Evolutionary conservation across 1,284 basidiomycete species (phyloP).

Genomic region (Apiotrichum porosum): DNA sequence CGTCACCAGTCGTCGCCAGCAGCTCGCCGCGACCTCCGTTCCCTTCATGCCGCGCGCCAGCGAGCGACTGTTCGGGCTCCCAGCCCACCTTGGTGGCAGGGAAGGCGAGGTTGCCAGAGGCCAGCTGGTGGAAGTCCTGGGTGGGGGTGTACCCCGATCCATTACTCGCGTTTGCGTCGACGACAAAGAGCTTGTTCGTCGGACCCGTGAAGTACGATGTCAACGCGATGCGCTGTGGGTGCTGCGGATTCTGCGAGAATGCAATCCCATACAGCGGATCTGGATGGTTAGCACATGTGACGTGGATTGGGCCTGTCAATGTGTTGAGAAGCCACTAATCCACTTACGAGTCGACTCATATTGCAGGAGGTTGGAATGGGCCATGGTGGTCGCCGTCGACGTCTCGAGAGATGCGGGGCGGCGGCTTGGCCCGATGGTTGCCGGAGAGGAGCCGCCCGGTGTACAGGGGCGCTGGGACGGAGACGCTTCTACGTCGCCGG

Average conservation of each 20-base stretch:
- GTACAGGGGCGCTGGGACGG: too few species aligned
- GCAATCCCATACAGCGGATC: conserved; percentile 46
- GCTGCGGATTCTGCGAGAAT: conserved; percentile 40
- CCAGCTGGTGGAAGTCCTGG: conserved; percentile 32
- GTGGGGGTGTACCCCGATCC: conserved; percentile 7
- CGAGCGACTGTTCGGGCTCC: conserved; percentile 39
- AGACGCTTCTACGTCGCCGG: too few species aligned
- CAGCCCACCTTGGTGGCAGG: conserved; percentile 49
- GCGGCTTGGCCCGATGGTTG: too few species aligned
- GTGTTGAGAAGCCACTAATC: too few species aligned
- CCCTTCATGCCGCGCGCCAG: conserved; percentile 24
- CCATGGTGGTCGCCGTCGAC: conserved; percentile 27
- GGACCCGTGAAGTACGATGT: conserved; percentile 39
- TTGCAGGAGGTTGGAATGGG: conserved; percentile 22
- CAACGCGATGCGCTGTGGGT: conserved; percentile 41
- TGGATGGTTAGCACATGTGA: conserved; percentile 13
- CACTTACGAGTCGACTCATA: conserved; percentile 27
- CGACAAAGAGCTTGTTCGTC: conserved; percentile 41
- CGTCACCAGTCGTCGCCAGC: conserved; percentile 84
- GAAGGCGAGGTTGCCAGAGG: conserved; percentile 31
- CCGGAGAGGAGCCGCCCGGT: too few species aligned
- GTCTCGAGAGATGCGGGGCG: too few species aligned
- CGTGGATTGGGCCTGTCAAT: too few species aligned
- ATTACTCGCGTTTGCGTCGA: conserved; percentile 25
- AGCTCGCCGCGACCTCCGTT: conserved; percentile 56